Evolutionary conservation across 192 early-diverging fungal species (phyloP).

Genomic region (Coemansia sp.): DNA sequence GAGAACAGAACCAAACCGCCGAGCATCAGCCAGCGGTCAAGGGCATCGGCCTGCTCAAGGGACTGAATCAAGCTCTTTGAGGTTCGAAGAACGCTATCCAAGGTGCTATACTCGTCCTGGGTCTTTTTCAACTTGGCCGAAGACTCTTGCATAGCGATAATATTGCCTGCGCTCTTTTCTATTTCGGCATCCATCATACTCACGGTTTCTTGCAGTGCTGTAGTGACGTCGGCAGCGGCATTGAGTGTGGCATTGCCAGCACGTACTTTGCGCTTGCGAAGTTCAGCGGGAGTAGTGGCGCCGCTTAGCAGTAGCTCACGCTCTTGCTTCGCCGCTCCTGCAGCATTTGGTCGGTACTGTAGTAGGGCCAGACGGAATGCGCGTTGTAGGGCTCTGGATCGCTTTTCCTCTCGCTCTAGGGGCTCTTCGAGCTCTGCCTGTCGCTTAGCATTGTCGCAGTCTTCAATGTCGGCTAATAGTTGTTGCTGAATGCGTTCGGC

Average conservation of each 20-base stretch:
- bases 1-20: conserved; percentile 40
- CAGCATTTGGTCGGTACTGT: conserved; percentile 27
- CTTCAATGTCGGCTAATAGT: conserved; percentile 5
- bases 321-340: conserved; percentile 21
- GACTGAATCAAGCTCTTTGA: conserved; percentile 35
- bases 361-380: conserved; percentile 35
- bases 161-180: conserved; percentile 50
- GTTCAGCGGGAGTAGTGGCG: conserved; percentile 39
- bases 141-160: conserved; percentile 38
- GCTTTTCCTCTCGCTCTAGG: background rate
- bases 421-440: background rate
- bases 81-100: conserved; percentile 40
- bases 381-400: conserved; percentile 17
- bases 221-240: conserved; percentile 45
- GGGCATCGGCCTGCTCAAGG: conserved; percentile 44
- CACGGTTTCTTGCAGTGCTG: conserved; percentile 50
- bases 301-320: conserved; percentile 43
- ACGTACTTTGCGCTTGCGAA: conserved; percentile 42
- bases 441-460: background rate
- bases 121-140: conserved; percentile 29
- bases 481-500: conserved; percentile 34
- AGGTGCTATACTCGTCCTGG: conserved; percentile 23
- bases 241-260: conserved; percentile 30
- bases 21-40: conserved; percentile 53
- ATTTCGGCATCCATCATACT: conserved; percentile 53